phyloP scores from a whole-genome alignment of 1,284 basidiomycete genomes.

The Somion occarium region DNA sequence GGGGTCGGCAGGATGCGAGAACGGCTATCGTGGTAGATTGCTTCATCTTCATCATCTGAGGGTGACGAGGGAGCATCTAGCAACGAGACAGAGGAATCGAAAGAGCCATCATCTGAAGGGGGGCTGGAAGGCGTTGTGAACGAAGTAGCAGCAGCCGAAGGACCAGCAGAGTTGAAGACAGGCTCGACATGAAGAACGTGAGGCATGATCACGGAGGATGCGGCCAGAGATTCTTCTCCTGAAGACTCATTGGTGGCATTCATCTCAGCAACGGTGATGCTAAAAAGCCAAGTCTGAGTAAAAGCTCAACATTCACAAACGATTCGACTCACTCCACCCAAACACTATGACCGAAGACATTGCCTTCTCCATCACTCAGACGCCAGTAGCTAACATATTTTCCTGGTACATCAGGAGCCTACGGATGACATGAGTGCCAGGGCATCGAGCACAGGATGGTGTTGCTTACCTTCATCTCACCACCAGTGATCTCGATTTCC shows the following conservation, averaged over 20 bases:
- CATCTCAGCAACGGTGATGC: constrained; percentile 59
- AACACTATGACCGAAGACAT: constrained; percentile 66
- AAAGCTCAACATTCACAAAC: background rate
- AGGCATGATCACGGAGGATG: constrained; percentile 72
- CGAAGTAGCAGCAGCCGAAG: constrained; percentile 19
- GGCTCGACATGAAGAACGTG: constrained; percentile 22
- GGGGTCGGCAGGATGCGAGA: constrained; percentile 34
- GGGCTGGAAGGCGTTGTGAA: constrained; percentile 32
- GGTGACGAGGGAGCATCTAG: constrained; percentile 53
- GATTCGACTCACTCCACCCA: constrained; percentile 62
- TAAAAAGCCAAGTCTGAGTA: constrained; percentile 20
- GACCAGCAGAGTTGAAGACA: constrained; percentile 16
- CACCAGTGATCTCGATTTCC: constrained; percentile 60
- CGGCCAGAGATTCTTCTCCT: constrained; percentile 47
- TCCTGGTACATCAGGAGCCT: constrained; percentile 72
- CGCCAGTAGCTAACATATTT: constrained; percentile 75
- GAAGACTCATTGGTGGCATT: constrained; percentile 34
- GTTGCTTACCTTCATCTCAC: constrained; percentile 60
- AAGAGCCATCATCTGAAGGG: constrained; percentile 41
- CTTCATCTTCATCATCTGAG: constrained; percentile 38
- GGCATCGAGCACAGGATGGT: background rate
- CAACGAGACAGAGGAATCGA: constrained; percentile 55
- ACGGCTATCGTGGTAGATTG: constrained; percentile 56
- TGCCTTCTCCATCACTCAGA: constrained; percentile 52
- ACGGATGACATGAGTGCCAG: background rate